phyloP scores from a whole-genome alignment of 1,139 yeast genomes.

The Debaryomyces nepalensis region DNA sequence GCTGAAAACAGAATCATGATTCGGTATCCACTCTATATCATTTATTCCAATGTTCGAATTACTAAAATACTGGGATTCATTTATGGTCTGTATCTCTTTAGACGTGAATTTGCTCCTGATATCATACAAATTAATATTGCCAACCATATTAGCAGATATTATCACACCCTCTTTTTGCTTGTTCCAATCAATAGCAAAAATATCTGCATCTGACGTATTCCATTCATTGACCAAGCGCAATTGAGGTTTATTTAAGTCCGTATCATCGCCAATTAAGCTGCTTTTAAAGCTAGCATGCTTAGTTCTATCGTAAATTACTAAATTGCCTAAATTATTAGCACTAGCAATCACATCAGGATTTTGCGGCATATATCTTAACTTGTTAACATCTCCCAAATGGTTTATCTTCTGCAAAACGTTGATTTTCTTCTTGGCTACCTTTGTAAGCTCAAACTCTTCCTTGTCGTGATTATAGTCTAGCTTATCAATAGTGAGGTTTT shows the following conservation, averaged over 20 bases:
- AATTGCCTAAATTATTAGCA: constrained; percentile 44
- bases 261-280: constrained; percentile 30
- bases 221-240: constrained; percentile 24
- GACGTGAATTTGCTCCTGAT: constrained; percentile 28
- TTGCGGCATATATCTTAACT: constrained; percentile 47
- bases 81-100: constrained; percentile 16
- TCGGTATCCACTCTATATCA: constrained; percentile 63
- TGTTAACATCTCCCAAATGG: constrained; percentile 51
- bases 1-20: constrained; percentile 61
- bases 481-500: constrained; percentile 35
- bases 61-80: constrained; percentile 15
- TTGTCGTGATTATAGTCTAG: constrained; percentile 45
- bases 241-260: constrained; percentile 38
- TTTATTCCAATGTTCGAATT: constrained; percentile 51
- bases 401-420: constrained; percentile 45
- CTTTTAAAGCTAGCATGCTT: constrained; percentile 51
- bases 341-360: constrained; percentile 50
- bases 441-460: constrained; percentile 44
- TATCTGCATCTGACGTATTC: constrained; percentile 27
- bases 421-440: constrained; percentile 33
- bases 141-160: constrained; percentile 42
- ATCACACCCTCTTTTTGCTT: constrained; percentile 41
- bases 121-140: constrained; percentile 41
- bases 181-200: constrained; percentile 54
- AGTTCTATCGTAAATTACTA: constrained; percentile 56